Conservation (phyloP, 2,329 filamentous ascomycete genomes). For the Diplodia scrobiculata region DNA sequence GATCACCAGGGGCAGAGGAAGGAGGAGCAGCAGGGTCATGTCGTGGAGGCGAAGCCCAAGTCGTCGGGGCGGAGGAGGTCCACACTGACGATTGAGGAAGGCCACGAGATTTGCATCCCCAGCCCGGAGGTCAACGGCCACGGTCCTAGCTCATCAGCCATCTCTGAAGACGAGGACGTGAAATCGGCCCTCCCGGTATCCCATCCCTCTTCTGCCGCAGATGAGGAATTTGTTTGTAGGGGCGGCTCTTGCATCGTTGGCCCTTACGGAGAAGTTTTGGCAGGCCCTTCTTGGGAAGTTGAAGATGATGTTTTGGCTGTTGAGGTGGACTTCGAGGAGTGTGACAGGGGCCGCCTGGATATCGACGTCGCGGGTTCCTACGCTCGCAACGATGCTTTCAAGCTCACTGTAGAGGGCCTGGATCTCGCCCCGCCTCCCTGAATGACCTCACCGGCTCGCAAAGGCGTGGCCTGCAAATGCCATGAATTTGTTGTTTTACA, state of each 20-base stretch:
- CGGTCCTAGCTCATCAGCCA: slow-evolving; percentile 7
- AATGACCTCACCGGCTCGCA: not conserved
- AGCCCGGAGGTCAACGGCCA: slow-evolving; percentile 31
- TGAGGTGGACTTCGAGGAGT: slow-evolving; percentile 86
- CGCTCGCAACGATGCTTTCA: slow-evolving; percentile 69
- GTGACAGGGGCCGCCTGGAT: slow-evolving; percentile 77
- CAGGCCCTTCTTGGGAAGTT: slow-evolving; percentile 78
- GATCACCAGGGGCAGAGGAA: slow-evolving; percentile 23
- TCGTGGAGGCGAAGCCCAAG: slow-evolving; percentile 28
- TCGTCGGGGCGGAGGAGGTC: slow-evolving; percentile 42
- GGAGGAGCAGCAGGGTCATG: not conserved
- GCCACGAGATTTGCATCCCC: slow-evolving; percentile 54
- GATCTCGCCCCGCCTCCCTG: slow-evolving; percentile 61
- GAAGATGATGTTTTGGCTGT: slow-evolving; percentile 68
- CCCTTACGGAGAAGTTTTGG: slow-evolving; percentile 76
- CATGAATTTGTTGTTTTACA: not conserved
- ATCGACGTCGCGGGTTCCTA: slow-evolving; percentile 85
- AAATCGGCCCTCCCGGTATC: not conserved
- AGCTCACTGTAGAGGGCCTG: slow-evolving; percentile 61
- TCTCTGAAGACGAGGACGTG: slow-evolving; percentile 13
- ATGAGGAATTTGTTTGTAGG: slow-evolving; percentile 61
- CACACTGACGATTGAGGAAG: slow-evolving; percentile 48
- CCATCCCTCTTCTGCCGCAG: not conserved
- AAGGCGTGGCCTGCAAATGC: not conserved
- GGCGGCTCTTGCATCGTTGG: slow-evolving; percentile 83